These are phyloP conservation scores for Bolboschoenus planiculmis DNA, from an alignment of 176 grass and related monocot species.

Conservation along the genomic window DNA sequence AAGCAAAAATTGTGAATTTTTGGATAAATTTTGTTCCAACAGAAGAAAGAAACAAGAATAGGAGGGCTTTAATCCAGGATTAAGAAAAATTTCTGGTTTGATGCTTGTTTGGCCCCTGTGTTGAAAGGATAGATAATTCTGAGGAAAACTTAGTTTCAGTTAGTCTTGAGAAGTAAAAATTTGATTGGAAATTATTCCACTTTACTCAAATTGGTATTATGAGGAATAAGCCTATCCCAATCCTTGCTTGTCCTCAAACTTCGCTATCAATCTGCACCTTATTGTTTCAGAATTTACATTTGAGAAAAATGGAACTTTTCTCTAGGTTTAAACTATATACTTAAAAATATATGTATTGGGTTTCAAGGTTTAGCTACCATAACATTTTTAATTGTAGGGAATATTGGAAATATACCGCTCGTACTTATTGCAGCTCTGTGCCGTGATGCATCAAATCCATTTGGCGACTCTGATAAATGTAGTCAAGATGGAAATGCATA, in stretches of 20 bases:
- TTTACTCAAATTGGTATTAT: neutral
- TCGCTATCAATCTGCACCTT: neutral
- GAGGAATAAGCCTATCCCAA: neutral
- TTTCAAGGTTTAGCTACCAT: neutral
- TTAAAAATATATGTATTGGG: neutral
- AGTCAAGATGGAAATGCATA: conserved; percentile 97
- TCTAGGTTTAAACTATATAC: conserved; percentile 16
- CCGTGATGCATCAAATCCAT: conserved; percentile 83
- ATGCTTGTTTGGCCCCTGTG: neutral
- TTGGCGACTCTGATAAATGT: conserved; percentile 88
- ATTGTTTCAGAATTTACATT: conserved; percentile 13
- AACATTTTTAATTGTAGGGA: conserved; percentile 47
- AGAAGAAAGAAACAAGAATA: neutral
- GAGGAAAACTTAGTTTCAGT: neutral
- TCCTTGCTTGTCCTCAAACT: neutral
- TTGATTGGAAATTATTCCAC: neutral
- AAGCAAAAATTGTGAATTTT: neutral
- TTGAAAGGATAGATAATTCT: neutral
- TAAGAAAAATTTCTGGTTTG: neutral
- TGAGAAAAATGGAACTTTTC: neutral
- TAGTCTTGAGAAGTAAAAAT: neutral
- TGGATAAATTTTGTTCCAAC: neutral
- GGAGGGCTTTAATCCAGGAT: neutral
- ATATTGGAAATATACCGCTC: conserved; percentile 98
- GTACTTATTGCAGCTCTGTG: conserved; percentile 94